Evolutionary conservation across 306 rosid species (phyloP).

Genomic region (Prosopis cineraria): DNA sequence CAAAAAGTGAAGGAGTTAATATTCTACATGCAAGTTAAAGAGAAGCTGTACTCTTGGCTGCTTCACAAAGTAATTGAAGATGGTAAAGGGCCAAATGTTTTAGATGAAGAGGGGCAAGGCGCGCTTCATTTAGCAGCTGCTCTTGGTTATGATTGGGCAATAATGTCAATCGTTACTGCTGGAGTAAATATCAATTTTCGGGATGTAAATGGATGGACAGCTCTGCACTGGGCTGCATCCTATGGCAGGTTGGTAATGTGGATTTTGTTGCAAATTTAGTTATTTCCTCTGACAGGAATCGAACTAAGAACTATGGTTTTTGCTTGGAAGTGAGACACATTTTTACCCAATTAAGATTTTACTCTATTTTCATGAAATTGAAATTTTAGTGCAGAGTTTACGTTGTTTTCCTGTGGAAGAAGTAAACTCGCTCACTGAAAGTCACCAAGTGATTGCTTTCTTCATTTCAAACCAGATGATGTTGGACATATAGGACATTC

Average conservation of each 20-base stretch:
- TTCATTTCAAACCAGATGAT: slow-evolving; percentile 13
- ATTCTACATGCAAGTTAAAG: slow-evolving; percentile 60
- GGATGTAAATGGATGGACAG: slow-evolving; percentile 85
- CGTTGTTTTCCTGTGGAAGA: slow-evolving; percentile 11
- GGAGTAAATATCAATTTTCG: slow-evolving; percentile 89
- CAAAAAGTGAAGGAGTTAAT: slow-evolving; percentile 46
- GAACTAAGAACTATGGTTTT: background rate
- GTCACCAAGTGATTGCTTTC: slow-evolving; percentile 7
- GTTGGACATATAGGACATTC: slow-evolving; percentile 7
- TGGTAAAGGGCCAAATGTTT: slow-evolving; percentile 76
- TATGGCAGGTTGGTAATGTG: slow-evolving; percentile 66
- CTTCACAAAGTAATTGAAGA: slow-evolving; percentile 68
- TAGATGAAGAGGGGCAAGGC: slow-evolving; percentile 75
- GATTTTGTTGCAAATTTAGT: slow-evolving; percentile 15
- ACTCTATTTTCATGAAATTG: slow-evolving; percentile 7
- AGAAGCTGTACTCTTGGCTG: slow-evolving; percentile 79
- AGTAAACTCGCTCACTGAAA: slow-evolving; percentile 6
- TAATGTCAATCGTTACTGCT: slow-evolving; percentile 65
- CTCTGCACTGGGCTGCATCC: slow-evolving; percentile 92
- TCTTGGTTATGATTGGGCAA: slow-evolving; percentile 88
- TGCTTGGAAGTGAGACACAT: slow-evolving; percentile 1
- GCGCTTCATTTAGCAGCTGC: slow-evolving; percentile 82
- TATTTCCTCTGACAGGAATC: background rate
- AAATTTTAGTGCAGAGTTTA: slow-evolving; percentile 11
- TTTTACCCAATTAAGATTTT: slow-evolving; percentile 18